phyloP scores from a whole-genome alignment of 192 early-diverging fungal species.

The Geranomyces michiganensis region DNA sequence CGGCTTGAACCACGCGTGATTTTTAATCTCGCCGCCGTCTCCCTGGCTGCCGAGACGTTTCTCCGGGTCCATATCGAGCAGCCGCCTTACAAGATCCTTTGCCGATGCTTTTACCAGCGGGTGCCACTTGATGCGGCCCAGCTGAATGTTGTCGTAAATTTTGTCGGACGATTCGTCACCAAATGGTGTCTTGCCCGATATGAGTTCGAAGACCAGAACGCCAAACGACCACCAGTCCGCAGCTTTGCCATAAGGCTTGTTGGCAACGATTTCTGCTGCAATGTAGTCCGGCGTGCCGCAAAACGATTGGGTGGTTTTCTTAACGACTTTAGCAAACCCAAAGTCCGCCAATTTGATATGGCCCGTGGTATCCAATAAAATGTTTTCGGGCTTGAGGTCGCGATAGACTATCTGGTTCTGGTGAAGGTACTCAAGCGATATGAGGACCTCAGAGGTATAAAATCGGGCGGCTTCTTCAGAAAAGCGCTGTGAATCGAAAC shows the following conservation, averaged over 20 bases:
- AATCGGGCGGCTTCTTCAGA: conserved; percentile 73
- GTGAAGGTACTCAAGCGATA: conserved; percentile 82
- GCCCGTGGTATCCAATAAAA: conserved; percentile 91
- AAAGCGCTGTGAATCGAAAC: conserved; percentile 44
- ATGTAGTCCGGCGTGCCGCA: conserved; percentile 99
- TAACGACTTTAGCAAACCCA: conserved; percentile 92
- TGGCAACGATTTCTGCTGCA: conserved; percentile 85
- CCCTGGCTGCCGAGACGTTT: conserved; percentile 39
- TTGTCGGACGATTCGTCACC: conserved; percentile 76
- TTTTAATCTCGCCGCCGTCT: conserved; percentile 61
- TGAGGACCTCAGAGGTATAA: conserved; percentile 73
- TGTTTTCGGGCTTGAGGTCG: conserved; percentile 88
- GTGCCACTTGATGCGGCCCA: conserved; percentile 52
- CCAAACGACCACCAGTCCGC: conserved; percentile 99
- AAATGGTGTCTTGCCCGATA: conserved; percentile 71
- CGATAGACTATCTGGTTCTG: conserved; percentile 76
- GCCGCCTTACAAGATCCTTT: conserved; percentile 36
- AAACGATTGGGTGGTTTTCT: conserved; percentile 89
- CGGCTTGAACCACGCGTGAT: conserved; percentile 68
- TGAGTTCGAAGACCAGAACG: conserved; percentile 84
- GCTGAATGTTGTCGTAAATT: conserved; percentile 57
- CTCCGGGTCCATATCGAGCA: conserved; percentile 48
- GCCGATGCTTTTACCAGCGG: conserved; percentile 41
- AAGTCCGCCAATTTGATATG: conserved; percentile 97
- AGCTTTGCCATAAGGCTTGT: conserved; percentile 87